Conservation (phyloP, 2,329 filamentous ascomycete species). For the Botrytis aclada region DNA sequence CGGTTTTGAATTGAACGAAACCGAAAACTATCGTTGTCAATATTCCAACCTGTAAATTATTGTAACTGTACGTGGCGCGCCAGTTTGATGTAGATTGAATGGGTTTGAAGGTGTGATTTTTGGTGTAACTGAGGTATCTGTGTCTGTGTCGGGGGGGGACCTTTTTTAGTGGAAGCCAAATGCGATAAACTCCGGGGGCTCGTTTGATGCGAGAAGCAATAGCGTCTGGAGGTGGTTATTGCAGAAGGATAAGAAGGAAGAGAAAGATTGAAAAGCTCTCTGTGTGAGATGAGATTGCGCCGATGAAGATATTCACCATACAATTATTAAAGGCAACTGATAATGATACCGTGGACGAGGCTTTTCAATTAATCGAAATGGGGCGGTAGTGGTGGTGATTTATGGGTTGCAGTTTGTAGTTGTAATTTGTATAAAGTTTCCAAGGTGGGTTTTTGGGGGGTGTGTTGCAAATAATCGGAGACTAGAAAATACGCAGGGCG, state of each 20-base stretch:
- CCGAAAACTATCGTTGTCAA: neutral
- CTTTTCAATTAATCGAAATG: neutral
- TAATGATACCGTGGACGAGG: neutral
- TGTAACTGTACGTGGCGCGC: constrained; percentile 1
- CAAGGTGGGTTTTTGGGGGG: neutral
- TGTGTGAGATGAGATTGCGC: neutral
- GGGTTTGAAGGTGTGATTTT: neutral
- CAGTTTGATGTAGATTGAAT: constrained; percentile 9
- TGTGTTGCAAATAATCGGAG: neutral
- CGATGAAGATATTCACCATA: neutral
- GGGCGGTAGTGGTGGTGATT: neutral
- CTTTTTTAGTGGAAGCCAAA: constrained; percentile 4
- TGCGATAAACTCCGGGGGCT: constrained; percentile 7
- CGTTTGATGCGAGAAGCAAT: constrained; percentile 8
- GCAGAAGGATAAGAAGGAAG: neutral
- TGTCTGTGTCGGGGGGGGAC: neutral
- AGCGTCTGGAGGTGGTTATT: neutral
- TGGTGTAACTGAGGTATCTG: neutral
- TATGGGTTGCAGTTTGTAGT: neutral
- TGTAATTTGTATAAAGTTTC: constrained; percentile 10
- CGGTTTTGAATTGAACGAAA: neutral
- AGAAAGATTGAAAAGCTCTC: neutral
- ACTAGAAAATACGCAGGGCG: neutral
- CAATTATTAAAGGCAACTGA: neutral
- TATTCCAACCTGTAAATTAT: neutral